Conservation (phyloP, 176 grass and related monocot genomes). For the Cenchrus purpureus region DNA sequence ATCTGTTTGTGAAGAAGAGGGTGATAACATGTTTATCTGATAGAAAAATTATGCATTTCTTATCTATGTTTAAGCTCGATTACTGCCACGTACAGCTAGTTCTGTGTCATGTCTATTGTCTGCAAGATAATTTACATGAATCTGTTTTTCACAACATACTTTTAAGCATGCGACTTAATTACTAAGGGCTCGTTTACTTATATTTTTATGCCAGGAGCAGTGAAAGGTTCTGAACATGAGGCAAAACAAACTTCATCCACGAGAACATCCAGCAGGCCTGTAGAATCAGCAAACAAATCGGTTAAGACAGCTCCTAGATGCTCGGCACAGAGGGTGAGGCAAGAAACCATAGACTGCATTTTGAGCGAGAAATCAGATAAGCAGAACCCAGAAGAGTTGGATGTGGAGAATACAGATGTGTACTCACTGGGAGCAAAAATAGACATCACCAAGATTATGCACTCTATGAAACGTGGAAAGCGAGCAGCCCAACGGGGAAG, state of each 20-base stretch:
- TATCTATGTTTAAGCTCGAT: neutral
- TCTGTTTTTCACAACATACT: neutral
- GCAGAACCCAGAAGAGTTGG: neutral
- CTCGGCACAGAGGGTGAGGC: neutral
- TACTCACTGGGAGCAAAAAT: neutral
- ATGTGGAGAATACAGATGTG: neutral
- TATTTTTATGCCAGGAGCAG: neutral
- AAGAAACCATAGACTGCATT: neutral
- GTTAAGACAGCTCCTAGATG: neutral
- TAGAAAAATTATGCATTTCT: neutral
- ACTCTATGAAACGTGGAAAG: slow-evolving; percentile 14
- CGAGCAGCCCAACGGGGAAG: neutral
- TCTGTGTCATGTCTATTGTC: neutral
- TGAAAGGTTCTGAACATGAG: neutral
- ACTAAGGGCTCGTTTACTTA: neutral
- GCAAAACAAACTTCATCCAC: neutral
- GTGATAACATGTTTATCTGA: neutral
- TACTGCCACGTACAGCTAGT: neutral
- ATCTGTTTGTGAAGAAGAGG: neutral
- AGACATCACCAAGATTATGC: slow-evolving; percentile 1
- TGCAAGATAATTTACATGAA: neutral
- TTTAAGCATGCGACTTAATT: neutral
- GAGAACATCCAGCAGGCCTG: neutral
- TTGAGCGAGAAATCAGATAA: neutral
- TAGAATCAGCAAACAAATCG: neutral